These are phyloP conservation scores for Phylloporus rhodoxanthus DNA, from an alignment of 768 basidiomycete species.

Conservation along the genomic window DNA sequence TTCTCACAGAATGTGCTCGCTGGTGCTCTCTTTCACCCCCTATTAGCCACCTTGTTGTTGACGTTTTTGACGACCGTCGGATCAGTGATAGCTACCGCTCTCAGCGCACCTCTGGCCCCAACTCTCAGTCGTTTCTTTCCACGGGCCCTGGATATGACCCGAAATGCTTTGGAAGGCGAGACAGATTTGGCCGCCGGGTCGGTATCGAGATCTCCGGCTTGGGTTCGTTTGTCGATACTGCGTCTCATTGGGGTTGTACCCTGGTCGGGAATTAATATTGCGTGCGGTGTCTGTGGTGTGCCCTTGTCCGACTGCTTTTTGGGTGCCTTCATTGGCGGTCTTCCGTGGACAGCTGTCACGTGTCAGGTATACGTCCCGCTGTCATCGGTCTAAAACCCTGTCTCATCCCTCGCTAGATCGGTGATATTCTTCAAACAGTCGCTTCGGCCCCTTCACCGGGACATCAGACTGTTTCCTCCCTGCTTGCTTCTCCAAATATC, in stretches of 20 bases:
- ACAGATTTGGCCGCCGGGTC: slow-evolving; percentile 39
- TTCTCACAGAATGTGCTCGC: slow-evolving; percentile 76
- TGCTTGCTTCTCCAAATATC: slow-evolving; percentile 80
- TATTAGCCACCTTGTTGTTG: slow-evolving; percentile 74
- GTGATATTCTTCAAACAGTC: slow-evolving; percentile 81
- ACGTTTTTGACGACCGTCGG: slow-evolving; percentile 84
- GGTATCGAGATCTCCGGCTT: slow-evolving; percentile 41
- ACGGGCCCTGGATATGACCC: slow-evolving; percentile 77
- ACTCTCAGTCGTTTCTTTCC: slow-evolving; percentile 79
- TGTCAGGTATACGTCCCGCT: slow-evolving; percentile 58
- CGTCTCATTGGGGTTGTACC: slow-evolving; percentile 91
- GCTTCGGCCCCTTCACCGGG: slow-evolving; percentile 65
- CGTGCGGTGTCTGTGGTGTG: slow-evolving; percentile 88
- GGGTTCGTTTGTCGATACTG: slow-evolving; percentile 84
- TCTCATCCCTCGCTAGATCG: slow-evolving; percentile 48
- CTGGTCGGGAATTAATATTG: slow-evolving; percentile 96
- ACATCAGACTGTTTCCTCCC: slow-evolving; percentile 73
- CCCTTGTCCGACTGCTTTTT: slow-evolving; percentile 66
- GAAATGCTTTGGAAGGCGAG: slow-evolving; percentile 70
- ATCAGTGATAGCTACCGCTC: slow-evolving; percentile 72
- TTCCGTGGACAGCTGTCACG: slow-evolving; percentile 90
- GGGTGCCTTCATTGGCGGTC: slow-evolving; percentile 75
- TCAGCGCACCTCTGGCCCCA: slow-evolving; percentile 80
- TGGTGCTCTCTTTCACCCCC: slow-evolving; percentile 79
- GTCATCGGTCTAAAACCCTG: slow-evolving; percentile 9